A percentile compares a stretch with the other conserved stretches of the same genome.
These are phyloP conservation scores for Haplosporangium sp. DNA, from an alignment of 371 early-diverging fungal genomes.

Conservation along the genomic window DNA sequence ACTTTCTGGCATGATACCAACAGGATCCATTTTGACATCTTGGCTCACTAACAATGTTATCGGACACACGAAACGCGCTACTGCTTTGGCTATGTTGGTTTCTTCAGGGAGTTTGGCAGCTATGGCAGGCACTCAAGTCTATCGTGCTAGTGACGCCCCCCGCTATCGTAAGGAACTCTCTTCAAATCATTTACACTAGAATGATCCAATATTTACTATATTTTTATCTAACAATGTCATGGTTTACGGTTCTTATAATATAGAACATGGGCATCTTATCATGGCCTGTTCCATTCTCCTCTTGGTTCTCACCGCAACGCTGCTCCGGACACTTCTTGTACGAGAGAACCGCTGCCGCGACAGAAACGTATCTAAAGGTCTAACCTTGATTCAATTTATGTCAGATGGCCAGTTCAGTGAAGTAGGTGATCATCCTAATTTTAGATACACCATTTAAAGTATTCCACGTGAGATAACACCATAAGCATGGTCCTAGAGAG, in stretches of 20 bases:
- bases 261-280: conserved; percentile 27
- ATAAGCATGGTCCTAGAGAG: background rate
- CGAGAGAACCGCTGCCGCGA: conserved; percentile 34
- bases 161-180: conserved; percentile 29
- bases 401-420: conserved; percentile 38
- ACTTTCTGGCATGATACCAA: conserved; percentile 28
- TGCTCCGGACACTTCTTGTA: conserved; percentile 9
- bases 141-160: conserved; percentile 72
- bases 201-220: background rate
- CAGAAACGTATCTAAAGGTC: conserved; percentile 11
- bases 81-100: conserved; percentile 67
- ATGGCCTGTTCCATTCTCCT: conserved; percentile 16
- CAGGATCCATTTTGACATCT: conserved; percentile 18
- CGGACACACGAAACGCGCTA: conserved; percentile 70
- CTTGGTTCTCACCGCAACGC: conserved; percentile 1
- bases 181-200: background rate
- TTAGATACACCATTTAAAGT: conserved; percentile 19
- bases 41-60: conserved; percentile 69
- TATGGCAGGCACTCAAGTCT: conserved; percentile 70
- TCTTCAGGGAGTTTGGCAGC: conserved; percentile 67
- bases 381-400: conserved; percentile 31
- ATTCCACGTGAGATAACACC: background rate
- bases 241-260: background rate
- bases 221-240: background rate
- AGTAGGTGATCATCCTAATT: conserved; percentile 33